Evolutionary conservation across 2,329 filamentous ascomycete genomes (phyloP).

Genomic region (Hypoxylon sp.): DNA sequence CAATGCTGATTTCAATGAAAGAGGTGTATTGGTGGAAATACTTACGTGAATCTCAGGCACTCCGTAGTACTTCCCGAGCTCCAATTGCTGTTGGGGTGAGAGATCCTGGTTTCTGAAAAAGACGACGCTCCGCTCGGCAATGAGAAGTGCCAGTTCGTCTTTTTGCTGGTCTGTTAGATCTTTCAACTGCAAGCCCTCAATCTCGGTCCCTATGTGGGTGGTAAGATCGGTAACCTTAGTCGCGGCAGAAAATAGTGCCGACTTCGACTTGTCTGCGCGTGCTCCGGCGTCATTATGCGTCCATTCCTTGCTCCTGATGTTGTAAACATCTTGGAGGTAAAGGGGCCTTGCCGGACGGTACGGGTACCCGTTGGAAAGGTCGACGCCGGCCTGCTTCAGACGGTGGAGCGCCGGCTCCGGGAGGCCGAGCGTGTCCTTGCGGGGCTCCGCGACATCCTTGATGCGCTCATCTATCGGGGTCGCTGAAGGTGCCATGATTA

Average conservation of each 20-base stretch:
- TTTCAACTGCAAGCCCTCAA: constrained; percentile 72
- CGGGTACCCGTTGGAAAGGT: constrained; percentile 77
- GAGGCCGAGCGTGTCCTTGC: constrained; percentile 72
- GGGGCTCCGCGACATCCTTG: constrained; percentile 70
- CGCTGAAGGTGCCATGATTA: constrained; percentile 64
- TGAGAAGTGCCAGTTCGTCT: constrained; percentile 71
- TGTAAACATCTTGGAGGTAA: constrained; percentile 76
- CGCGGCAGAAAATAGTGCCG: constrained; percentile 68
- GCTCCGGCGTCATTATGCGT: constrained; percentile 70
- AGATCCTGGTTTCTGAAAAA: constrained; percentile 74
- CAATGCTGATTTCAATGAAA: background rate
- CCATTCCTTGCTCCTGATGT: constrained; percentile 69
- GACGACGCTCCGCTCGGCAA: constrained; percentile 74
- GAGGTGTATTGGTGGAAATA: background rate
- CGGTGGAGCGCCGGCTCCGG: constrained; percentile 68
- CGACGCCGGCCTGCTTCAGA: constrained; percentile 75
- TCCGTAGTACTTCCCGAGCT: constrained; percentile 72
- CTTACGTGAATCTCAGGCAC: constrained; percentile 76
- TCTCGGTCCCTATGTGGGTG: constrained; percentile 72
- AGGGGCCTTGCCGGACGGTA: constrained; percentile 75
- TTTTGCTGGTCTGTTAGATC: constrained; percentile 69
- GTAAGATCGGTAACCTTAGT: constrained; percentile 73
- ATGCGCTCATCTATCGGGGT: constrained; percentile 73
- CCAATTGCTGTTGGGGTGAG: constrained; percentile 70
- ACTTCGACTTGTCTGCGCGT: constrained; percentile 74